These are phyloP conservation scores for Colletotrichum spinosum DNA, from an alignment of 2,329 filamentous ascomycete species.

Conservation along the genomic window DNA sequence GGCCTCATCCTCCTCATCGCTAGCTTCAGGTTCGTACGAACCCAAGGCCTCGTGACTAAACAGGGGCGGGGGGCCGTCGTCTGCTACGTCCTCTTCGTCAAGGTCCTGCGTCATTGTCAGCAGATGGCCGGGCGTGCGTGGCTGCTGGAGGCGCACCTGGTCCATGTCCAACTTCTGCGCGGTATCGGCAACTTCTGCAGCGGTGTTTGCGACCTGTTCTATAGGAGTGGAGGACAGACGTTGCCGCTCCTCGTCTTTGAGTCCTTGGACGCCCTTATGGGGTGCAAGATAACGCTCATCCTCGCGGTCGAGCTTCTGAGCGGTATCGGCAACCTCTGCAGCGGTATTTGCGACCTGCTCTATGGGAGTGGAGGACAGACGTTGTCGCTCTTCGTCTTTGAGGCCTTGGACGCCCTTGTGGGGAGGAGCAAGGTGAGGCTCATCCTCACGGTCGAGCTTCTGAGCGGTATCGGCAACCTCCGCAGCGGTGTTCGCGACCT, in stretches of 20 bases:
- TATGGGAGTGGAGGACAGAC: constrained; percentile 51
- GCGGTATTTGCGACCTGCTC: constrained; percentile 54
- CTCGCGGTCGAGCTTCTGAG: constrained; percentile 49
- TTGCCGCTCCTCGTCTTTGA: constrained; percentile 43
- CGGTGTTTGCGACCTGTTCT: constrained; percentile 54
- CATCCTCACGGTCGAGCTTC: no score
- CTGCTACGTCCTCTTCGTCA: constrained; percentile 33
- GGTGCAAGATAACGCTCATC: constrained; percentile 3
- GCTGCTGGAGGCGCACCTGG: constrained; percentile 1
- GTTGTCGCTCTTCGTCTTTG: background rate
- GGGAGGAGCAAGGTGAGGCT: background rate
- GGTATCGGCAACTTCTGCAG: constrained; percentile 58
- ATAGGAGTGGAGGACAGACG: constrained; percentile 53
- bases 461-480: constrained; percentile 52
- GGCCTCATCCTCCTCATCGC: constrained; percentile 43
- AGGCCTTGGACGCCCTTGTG: constrained; percentile 6
- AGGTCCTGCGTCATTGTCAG: constrained; percentile 17
- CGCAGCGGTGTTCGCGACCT: constrained; percentile 55
- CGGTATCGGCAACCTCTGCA: constrained; percentile 57
- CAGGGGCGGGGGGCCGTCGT: constrained; percentile 50
- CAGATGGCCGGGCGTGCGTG: background rate
- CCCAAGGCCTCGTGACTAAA: constrained; percentile 62
- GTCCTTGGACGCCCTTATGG: background rate
- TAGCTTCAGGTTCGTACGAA: constrained; percentile 50
- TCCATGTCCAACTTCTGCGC: constrained; percentile 52